A percentile compares a stretch with the other conserved stretches of the same genome.
Conservation (phyloP, 345 rosid genomes). For the Salix exigua region DNA sequence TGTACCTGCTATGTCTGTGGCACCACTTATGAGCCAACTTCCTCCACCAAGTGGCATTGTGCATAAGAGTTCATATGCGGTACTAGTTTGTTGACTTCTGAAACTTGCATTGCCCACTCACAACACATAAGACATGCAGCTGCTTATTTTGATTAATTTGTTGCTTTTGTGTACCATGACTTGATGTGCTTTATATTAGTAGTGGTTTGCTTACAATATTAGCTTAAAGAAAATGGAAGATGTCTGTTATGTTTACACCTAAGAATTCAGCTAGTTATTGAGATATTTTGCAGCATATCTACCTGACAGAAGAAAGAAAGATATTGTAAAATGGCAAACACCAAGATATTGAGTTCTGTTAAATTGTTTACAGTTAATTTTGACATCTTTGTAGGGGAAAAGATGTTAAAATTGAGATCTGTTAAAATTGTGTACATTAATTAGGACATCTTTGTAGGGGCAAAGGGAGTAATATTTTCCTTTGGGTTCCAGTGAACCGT, state of each 20-base stretch:
- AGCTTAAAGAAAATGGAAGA: background rate
- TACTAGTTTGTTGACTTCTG: slow-evolving; percentile 31
- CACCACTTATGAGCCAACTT: slow-evolving; percentile 42
- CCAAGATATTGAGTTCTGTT: background rate
- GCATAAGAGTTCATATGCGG: slow-evolving; percentile 51
- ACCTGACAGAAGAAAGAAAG: slow-evolving; percentile 1
- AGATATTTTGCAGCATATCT: background rate
- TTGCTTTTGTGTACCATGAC: background rate
- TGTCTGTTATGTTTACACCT: background rate
- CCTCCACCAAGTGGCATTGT: slow-evolving; percentile 44
- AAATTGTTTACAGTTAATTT: background rate
- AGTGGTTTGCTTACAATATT: background rate
- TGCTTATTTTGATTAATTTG: background rate
- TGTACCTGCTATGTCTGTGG: slow-evolving; percentile 39
- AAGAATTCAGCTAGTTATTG: background rate
- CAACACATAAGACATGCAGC: background rate
- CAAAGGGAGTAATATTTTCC: background rate
- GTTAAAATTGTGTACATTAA: background rate
- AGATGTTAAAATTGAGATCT: background rate
- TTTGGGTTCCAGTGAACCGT: background rate
- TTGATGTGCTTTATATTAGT: background rate
- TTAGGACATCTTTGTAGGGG: background rate
- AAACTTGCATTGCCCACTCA: background rate
- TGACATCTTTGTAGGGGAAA: background rate
- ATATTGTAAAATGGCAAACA: background rate